Base-by-base conservation (phyloP, 2,329 filamentous ascomycete species). In the Diaporthe citrichinensis region DNA sequence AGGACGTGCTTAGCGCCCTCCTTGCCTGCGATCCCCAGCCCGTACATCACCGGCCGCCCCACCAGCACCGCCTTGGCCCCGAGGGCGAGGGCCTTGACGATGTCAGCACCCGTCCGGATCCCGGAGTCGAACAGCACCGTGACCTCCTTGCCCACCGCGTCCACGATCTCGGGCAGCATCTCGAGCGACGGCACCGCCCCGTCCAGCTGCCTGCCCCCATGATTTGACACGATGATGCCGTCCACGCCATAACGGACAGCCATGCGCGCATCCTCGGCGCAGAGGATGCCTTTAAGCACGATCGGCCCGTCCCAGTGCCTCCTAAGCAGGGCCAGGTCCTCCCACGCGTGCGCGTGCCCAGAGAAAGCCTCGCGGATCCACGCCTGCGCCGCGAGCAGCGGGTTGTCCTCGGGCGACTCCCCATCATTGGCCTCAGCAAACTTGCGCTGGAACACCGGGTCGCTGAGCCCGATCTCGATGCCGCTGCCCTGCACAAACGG, bases 261-360 rank as follows among this genome's bases (percentile, higher is more conserved):
- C 25, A 86, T 77, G 39, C 84, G 81, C 0, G 88, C 88, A 74
- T 91, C 89, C 23, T 87, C 86, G 1, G 86, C 84, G 59, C 86
- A 86, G 73, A 88, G 84, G 25, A 91, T 90, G 0, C 91, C 91
- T 81, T 93, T 93, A 49, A 91, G 85, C 76, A 91, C 88, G 71
- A 95, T 90, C 0, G 92, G 90, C 0, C 92, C 91, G 76, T 90
- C 86, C 90, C 92, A 94, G 75, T 92, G 81, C 78, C 88, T 84
- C 77, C 88, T 86, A 77, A 94, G 80, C 65, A 90, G 84, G n/a
- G 85, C 84, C 49, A 94, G 81, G 51, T 94, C 86, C 2, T 91
- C 88, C 93, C 92, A 94, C 39, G 86, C 85, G 78, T 90, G 90
- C 58, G 87, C 85, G 20, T 83, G 82, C 0, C 89, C 87, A 1